Percentiles rank a stretch among this genome's conserved stretches.
Evolutionary conservation across 768 basidiomycete genomes (phyloP).

Genomic region (Lactarius akahatsu): DNA sequence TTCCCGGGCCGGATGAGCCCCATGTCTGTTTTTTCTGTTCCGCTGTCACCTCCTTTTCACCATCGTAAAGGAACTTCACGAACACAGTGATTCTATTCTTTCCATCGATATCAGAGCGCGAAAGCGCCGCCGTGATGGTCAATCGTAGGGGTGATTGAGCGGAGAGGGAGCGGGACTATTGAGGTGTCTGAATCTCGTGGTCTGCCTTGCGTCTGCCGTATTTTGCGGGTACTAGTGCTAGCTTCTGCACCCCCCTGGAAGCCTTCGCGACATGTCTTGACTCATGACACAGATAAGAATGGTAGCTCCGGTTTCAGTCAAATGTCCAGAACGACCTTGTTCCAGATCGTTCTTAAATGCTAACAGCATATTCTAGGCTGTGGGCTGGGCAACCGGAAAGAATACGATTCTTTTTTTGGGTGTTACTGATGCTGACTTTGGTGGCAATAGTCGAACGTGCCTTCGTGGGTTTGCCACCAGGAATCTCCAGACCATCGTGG

Average conservation of each 20-base stretch:
- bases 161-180: background rate
- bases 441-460: background rate
- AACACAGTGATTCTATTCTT: background rate
- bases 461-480: background rate
- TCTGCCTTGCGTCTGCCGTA: background rate
- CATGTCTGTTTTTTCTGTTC: background rate
- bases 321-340: background rate
- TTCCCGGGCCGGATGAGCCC: background rate
- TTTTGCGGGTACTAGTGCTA: background rate
- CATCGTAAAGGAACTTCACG: background rate
- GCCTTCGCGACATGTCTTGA: background rate
- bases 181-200: background rate
- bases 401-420: background rate
- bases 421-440: background rate
- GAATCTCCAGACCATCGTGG: background rate
- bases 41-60: background rate
- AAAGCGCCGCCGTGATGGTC: background rate
- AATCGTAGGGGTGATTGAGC: conserved; percentile 6
- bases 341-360: background rate
- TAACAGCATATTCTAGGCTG: background rate
- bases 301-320: background rate
- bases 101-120: background rate
- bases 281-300: background rate
- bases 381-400: background rate
- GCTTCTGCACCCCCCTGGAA: background rate